Evolutionary conservation across 768 basidiomycete genomes (phyloP).

Genomic region (Arthromyces matolae): DNA sequence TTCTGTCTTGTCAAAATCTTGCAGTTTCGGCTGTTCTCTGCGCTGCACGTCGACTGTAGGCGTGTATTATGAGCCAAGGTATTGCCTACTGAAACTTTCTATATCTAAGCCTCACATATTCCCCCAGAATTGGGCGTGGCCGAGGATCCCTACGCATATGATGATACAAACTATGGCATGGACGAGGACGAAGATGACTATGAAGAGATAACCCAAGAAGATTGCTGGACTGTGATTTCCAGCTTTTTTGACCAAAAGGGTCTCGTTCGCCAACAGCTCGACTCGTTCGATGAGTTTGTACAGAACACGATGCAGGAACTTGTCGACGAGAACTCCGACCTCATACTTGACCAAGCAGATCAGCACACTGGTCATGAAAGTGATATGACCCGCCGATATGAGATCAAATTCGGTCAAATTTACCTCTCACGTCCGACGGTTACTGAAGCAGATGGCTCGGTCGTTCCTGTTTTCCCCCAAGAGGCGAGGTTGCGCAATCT

Average conservation of each 20-base stretch:
- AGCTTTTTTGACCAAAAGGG: constrained; percentile 97
- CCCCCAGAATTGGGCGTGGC: constrained; percentile 43
- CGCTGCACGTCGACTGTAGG: neutral
- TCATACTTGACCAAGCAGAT: constrained; percentile 93
- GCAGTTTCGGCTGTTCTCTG: neutral
- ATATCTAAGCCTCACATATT: constrained; percentile 30
- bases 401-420: constrained; percentile 97
- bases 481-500: constrained; percentile 92
- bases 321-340: constrained; percentile 93
- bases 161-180: constrained; percentile 54
- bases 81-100: constrained; percentile 26
- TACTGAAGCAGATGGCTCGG: constrained; percentile 93
- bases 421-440: constrained; percentile 93
- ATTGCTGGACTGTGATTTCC: constrained; percentile 94
- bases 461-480: constrained; percentile 92
- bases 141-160: constrained; percentile 55
- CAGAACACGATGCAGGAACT: constrained; percentile 99
- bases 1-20: constrained; percentile 34
- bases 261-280: constrained; percentile 95
- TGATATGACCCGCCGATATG: constrained; percentile 85
- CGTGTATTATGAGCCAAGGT: constrained; percentile 49
- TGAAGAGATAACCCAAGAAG: constrained; percentile 86
- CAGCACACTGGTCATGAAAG: constrained; percentile 89
- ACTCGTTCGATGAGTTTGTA: constrained; percentile 98
- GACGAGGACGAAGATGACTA: constrained; percentile 54